phyloP scores from a whole-genome alignment of 2,329 filamentous ascomycete genomes.

The Taxawa tesnikishii region DNA sequence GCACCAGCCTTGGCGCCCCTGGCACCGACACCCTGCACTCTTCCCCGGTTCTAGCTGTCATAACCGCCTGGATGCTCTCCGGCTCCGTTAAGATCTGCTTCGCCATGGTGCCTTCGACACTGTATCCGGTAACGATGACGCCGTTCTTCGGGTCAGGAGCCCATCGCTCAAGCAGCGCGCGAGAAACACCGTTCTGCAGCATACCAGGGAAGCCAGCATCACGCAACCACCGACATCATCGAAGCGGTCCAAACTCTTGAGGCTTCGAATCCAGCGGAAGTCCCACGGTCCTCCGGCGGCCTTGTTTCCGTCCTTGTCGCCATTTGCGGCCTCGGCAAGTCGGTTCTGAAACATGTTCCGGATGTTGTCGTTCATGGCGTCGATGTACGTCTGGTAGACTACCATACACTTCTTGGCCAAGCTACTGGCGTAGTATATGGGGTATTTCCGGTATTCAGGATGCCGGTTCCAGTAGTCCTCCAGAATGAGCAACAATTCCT shows the following conservation, averaged over 20 bases:
- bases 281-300: conserved; percentile 85
- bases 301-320: conserved; percentile 50
- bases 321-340: conserved; percentile 79
- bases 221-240: conserved; percentile 93
- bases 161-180: conserved; percentile 89
- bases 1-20: conserved; percentile 52
- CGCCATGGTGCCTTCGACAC: conserved; percentile 96
- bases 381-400: conserved; percentile 95
- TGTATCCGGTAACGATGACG: conserved; percentile 98
- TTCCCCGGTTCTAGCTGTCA: conserved; percentile 41
- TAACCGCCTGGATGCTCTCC: conserved; percentile 87
- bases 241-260: conserved; percentile 89
- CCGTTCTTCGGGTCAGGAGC: conserved; percentile 93
- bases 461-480: conserved; percentile 97
- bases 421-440: conserved; percentile 96
- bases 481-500: conserved; percentile 85
- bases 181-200: conserved; percentile 90
- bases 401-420: conserved; percentile 95
- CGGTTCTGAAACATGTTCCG: conserved; percentile 86
- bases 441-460: conserved; percentile 73
- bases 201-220: conserved; percentile 96
- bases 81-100: conserved; percentile 92
- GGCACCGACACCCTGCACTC: conserved; percentile 39
- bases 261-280: conserved; percentile 82
- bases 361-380: conserved; percentile 99